These are phyloP conservation scores for Wallacemonas sp. DNA, from an alignment of 208 protist genomes.

Conservation along the genomic window DNA sequence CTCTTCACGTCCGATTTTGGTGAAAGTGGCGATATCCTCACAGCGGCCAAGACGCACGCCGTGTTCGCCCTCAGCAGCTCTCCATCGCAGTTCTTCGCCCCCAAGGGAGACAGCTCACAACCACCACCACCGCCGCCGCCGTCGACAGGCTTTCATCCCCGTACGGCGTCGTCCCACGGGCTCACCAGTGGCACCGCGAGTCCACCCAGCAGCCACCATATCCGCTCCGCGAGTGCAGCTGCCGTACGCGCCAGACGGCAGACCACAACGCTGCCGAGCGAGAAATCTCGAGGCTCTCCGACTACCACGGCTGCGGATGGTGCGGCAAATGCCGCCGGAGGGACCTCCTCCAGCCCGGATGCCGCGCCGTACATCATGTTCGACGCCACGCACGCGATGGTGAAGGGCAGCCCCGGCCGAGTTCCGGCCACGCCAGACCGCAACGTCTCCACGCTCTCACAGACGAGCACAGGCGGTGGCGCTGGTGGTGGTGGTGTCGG, in stretches of 20 bases:
- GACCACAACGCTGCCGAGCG: neutral
- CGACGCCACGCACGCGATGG: constrained; percentile 11
- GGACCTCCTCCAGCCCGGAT: neutral
- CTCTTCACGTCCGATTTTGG: constrained; percentile 55
- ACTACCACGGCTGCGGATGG: neutral
- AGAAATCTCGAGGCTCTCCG: too few species aligned
- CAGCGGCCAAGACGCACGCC: constrained; percentile 15
- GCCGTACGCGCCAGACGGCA: too few species aligned
- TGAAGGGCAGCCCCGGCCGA: constrained; percentile 3
- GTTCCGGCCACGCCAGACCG: neutral
- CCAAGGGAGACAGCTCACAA: too few species aligned
- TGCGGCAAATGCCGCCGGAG: neutral
- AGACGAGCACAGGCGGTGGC: neutral
- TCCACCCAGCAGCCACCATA: too few species aligned
- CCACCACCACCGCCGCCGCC: neutral
- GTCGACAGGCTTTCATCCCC: constrained; percentile 7
- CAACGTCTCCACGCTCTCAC: neutral
- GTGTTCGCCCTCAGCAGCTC: constrained; percentile 6
- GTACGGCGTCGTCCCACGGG: neutral
- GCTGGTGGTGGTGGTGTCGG: too few species aligned
- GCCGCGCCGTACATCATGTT: constrained; percentile 11
- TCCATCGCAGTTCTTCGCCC: neutral
- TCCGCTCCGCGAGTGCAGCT: too few species aligned
- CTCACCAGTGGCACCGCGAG: too few species aligned
- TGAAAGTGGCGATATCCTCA: neutral